These are phyloP conservation scores for Aspergillus aculeatus DNA, from an alignment of 2,329 filamentous ascomycete species.

Conservation along the genomic window DNA sequence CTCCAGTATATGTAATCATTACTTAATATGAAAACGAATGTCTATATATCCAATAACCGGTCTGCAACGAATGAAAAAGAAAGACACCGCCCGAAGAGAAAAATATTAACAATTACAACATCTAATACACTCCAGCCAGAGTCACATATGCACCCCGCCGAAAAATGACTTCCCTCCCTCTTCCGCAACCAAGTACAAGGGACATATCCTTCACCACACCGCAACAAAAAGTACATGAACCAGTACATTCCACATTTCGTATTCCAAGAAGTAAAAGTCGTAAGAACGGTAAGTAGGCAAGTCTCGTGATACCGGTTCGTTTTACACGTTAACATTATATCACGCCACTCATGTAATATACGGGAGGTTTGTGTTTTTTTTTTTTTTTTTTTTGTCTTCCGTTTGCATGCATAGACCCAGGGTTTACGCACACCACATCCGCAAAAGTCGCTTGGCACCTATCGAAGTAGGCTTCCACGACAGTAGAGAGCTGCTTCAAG, in stretches of 20 bases:
- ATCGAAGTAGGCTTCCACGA: too few relatives aligned
- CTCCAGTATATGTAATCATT: background rate
- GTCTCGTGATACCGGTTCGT: background rate
- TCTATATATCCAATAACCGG: background rate
- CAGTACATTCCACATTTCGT: background rate
- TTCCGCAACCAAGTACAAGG: too few relatives aligned
- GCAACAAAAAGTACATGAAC: background rate
- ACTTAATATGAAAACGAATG: background rate
- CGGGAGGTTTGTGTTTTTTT: background rate
- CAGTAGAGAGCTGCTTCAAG: too few relatives aligned
- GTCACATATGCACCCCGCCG: background rate
- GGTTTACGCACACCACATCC: too few relatives aligned
- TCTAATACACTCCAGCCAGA: background rate
- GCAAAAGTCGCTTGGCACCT: too few relatives aligned
- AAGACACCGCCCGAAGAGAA: background rate
- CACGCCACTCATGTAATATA: background rate
- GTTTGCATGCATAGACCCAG: too few relatives aligned
- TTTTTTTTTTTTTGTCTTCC: too few relatives aligned
- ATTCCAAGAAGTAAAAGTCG: background rate
- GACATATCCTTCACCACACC: too few relatives aligned
- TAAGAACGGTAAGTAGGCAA: background rate
- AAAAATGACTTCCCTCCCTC: too few relatives aligned
- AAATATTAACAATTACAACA: constrained; percentile 3
- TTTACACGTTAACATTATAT: background rate
- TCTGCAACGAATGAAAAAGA: background rate